Evolutionary conservation across 2,329 filamentous ascomycete species (phyloP).

Genomic region (Hypomyces rosellus): DNA sequence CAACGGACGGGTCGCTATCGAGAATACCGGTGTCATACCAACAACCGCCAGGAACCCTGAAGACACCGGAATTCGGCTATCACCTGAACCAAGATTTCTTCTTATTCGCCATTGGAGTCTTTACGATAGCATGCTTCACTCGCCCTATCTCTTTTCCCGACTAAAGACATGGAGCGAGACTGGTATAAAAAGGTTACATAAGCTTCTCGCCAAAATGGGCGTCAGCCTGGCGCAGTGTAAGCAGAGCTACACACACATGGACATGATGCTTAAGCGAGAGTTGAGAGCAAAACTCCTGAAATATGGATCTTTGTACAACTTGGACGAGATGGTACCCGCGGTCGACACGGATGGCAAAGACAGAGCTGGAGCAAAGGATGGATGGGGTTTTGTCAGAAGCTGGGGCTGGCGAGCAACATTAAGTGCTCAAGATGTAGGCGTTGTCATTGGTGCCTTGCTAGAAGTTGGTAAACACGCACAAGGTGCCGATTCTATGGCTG

Average conservation of each 20-base stretch:
- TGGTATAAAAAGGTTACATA: slow-evolving; percentile 83
- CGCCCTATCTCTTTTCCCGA: slow-evolving; percentile 84
- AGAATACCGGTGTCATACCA: slow-evolving; percentile 75
- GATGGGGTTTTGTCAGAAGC: slow-evolving; percentile 93
- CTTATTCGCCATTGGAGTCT: slow-evolving; percentile 94
- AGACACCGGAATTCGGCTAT: slow-evolving; percentile 85
- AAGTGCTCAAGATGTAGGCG: slow-evolving; percentile 88
- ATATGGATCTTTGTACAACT: slow-evolving; percentile 86
- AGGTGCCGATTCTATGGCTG: slow-evolving; percentile 23
- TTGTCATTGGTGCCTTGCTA: slow-evolving; percentile 83
- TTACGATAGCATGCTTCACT: slow-evolving; percentile 98
- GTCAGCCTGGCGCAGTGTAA: slow-evolving; percentile 90
- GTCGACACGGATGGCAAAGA: slow-evolving; percentile 65
- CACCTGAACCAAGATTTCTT: slow-evolving; percentile 87
- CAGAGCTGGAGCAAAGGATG: slow-evolving; percentile 70
- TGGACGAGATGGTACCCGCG: slow-evolving; percentile 86
- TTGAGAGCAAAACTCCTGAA: slow-evolving; percentile 79
- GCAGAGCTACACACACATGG: slow-evolving; percentile 96
- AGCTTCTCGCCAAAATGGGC: slow-evolving; percentile 96
- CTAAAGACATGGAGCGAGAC: slow-evolving; percentile 92
- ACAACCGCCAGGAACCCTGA: slow-evolving; percentile 84
- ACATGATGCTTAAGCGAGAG: slow-evolving; percentile 89
- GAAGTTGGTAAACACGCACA: slow-evolving; percentile 69
- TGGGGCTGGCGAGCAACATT: slow-evolving; percentile 97
- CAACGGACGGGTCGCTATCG: slow-evolving; percentile 56